phyloP scores from a whole-genome alignment of 1,139 yeast genomes.

The Yamadazyma atlantica region DNA sequence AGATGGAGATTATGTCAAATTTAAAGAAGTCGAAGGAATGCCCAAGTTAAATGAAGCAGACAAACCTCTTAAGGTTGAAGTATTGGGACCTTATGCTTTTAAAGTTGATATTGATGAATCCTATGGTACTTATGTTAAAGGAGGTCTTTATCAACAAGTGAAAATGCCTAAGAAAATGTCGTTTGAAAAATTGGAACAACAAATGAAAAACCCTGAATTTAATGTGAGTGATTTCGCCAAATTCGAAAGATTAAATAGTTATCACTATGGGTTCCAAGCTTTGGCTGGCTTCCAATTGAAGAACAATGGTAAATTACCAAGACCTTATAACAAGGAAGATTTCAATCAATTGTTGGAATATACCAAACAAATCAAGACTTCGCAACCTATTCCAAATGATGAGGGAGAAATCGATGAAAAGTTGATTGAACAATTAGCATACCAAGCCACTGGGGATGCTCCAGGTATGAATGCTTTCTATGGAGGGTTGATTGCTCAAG shows the following conservation, averaged over 20 bases:
- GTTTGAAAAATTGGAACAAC: conserved; percentile 65
- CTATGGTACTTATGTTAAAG: conserved; percentile 68
- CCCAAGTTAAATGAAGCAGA: conserved; percentile 63
- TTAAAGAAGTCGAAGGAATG: conserved; percentile 82
- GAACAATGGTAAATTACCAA: conserved; percentile 68
- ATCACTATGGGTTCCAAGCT: conserved; percentile 91
- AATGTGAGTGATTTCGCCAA: conserved; percentile 87
- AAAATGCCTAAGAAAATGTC: conserved; percentile 69
- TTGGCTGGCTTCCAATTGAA: conserved; percentile 68
- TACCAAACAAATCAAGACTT: conserved; percentile 58
- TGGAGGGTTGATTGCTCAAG: conserved; percentile 97
- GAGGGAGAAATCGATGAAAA: conserved; percentile 60
- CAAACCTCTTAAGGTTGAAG: conserved; percentile 71
- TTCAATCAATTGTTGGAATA: conserved; percentile 65
- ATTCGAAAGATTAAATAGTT: conserved; percentile 86
- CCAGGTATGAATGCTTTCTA: conserved; percentile 88
- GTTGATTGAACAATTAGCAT: conserved; percentile 69
- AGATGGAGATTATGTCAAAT: conserved; percentile 88
- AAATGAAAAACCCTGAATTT: conserved; percentile 75
- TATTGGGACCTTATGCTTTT: conserved; percentile 92
- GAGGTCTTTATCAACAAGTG: conserved; percentile 92
- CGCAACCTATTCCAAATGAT: conserved; percentile 61
- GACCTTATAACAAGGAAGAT: conserved; percentile 74
- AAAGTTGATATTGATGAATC: conserved; percentile 53
- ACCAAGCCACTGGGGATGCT: conserved; percentile 87